A percentile compares a stretch with the other conserved stretches of the same genome.
These are phyloP conservation scores for Colletotrichum tabaci DNA, from an alignment of 2,329 filamentous ascomycete species.

Conservation along the genomic window DNA sequence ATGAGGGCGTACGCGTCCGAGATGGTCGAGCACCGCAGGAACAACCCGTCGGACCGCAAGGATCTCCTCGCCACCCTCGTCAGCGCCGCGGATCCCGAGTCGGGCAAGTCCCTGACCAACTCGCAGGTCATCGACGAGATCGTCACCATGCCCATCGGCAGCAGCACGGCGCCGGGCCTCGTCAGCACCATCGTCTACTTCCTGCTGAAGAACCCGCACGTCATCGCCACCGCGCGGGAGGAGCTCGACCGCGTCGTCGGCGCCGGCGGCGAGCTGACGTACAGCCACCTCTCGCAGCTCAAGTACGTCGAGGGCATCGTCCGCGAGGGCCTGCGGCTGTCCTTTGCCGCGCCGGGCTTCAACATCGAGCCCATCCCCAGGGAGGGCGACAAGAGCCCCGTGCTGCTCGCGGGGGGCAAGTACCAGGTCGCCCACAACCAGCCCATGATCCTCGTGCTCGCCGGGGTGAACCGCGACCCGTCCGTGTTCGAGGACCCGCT, in stretches of 20 bases:
- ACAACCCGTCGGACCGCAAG: conserved; percentile 67
- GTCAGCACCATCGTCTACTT: conserved; percentile 64
- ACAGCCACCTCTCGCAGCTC: conserved; percentile 66
- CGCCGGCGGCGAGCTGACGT: conserved; percentile 56
- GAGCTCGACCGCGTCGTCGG: conserved; percentile 70
- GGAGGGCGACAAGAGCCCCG: conserved; percentile 57
- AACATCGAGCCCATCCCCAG: conserved; percentile 65
- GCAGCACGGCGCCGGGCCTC: conserved; percentile 64
- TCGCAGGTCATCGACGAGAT: conserved; percentile 78
- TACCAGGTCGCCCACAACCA: conserved; percentile 66
- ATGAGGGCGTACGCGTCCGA: conserved; percentile 71
- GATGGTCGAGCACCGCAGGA: conserved; percentile 69
- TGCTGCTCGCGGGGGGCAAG: conserved; percentile 63
- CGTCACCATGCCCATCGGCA: conserved; percentile 75
- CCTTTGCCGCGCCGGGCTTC: conserved; percentile 68
- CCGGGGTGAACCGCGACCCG: conserved; percentile 66
- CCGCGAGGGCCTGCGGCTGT: conserved; percentile 69
- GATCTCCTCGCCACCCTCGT: conserved; percentile 75
- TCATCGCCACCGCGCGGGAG: conserved; percentile 63
- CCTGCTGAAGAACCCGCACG: conserved; percentile 65
- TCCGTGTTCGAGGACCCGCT: conserved; percentile 63
- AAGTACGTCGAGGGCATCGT: conserved; percentile 69
- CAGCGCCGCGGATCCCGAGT: conserved; percentile 72
- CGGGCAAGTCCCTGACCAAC: conserved; percentile 70
- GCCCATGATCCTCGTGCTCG: conserved; percentile 64